phyloP scores from a whole-genome alignment of 2,329 filamentous ascomycete genomes.

The Coleophoma crateriformis region DNA sequence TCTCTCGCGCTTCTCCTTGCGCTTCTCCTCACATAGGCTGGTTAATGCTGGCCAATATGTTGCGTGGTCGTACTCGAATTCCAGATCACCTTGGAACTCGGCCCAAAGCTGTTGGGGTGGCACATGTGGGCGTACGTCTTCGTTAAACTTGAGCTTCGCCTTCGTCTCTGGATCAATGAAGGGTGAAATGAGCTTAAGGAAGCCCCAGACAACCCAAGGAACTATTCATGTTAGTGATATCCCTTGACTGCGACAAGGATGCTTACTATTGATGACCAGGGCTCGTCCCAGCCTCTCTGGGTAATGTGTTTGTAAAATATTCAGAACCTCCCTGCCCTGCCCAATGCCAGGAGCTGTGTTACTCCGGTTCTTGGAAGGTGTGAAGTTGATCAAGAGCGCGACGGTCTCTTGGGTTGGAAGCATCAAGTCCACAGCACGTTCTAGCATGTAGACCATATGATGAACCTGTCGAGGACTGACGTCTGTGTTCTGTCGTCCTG shows the following conservation, averaged over 20 bases:
- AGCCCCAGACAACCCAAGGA: slow-evolving; percentile 84
- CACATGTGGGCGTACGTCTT: slow-evolving; percentile 78
- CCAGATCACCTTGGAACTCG: slow-evolving; percentile 66
- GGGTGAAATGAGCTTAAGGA: slow-evolving; percentile 93
- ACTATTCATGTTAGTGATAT: slow-evolving; percentile 43
- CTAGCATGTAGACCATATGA: slow-evolving; percentile 93
- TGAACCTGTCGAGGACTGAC: slow-evolving; percentile 81
- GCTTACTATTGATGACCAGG: slow-evolving; percentile 79
- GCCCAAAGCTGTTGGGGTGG: slow-evolving; percentile 79
- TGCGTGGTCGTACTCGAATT: slow-evolving; percentile 88
- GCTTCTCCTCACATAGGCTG: slow-evolving; percentile 61
- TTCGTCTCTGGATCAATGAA: slow-evolving; percentile 95
- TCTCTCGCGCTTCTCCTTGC: slow-evolving; percentile 55
- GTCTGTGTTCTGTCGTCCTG: slow-evolving; percentile 89
- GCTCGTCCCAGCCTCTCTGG: slow-evolving; percentile 86
- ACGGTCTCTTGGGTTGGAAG: slow-evolving; percentile 81
- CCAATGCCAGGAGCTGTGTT: slow-evolving; percentile 68
- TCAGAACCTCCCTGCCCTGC: slow-evolving; percentile 76
- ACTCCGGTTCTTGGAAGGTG: slow-evolving; percentile 66
- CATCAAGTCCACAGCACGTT: slow-evolving; percentile 83
- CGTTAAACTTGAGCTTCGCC: slow-evolving; percentile 97
- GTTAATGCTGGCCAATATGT: slow-evolving; percentile 85
- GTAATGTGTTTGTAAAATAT: slow-evolving; percentile 93
- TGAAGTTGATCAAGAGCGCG: slow-evolving; percentile 88
- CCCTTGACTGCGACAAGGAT: background rate